Evolutionary conservation across 306 rosid genomes (phyloP).

Genomic region (Dalbergia cochinchinensis): DNA sequence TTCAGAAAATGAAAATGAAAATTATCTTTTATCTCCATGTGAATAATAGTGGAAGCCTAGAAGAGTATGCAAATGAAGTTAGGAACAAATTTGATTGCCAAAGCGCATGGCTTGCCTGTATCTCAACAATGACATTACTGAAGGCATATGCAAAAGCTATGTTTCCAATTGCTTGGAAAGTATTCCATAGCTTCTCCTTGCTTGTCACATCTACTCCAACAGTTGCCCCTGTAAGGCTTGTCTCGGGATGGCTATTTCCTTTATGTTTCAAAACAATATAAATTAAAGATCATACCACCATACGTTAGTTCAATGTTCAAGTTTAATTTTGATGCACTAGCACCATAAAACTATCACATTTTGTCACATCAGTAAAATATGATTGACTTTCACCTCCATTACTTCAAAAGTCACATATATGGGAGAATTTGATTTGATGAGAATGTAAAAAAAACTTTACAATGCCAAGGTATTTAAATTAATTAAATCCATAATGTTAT

Average conservation of each 20-base stretch:
- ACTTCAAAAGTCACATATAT: no score
- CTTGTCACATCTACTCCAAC: constrained; percentile 53
- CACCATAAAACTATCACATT: no score
- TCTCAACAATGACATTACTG: constrained; percentile 43
- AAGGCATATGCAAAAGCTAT: constrained; percentile 60
- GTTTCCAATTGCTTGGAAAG: constrained; percentile 55
- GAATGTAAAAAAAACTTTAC: no score
- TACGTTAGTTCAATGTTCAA: not conserved
- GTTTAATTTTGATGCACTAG: no score
- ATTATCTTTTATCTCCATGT: not conserved
- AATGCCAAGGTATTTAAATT: no score
- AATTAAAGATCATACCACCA: not conserved
- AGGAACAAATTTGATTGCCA: not conserved
- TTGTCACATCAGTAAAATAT: no score
- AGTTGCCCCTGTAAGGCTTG: constrained; percentile 41
- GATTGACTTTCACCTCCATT: no score
- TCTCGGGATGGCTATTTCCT: constrained; percentile 35
- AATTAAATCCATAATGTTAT: no score
- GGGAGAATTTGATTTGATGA: no score
- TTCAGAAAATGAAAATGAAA: not conserved
- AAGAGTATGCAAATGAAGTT: not conserved
- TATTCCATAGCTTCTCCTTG: constrained; percentile 44
- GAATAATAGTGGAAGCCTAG: not conserved
- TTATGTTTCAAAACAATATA: constrained; percentile 13
- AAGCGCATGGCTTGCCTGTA: constrained; percentile 47